Evolutionary conservation across 768 basidiomycete genomes (phyloP).

Genomic region (Pleurotus tuber-regium): DNA sequence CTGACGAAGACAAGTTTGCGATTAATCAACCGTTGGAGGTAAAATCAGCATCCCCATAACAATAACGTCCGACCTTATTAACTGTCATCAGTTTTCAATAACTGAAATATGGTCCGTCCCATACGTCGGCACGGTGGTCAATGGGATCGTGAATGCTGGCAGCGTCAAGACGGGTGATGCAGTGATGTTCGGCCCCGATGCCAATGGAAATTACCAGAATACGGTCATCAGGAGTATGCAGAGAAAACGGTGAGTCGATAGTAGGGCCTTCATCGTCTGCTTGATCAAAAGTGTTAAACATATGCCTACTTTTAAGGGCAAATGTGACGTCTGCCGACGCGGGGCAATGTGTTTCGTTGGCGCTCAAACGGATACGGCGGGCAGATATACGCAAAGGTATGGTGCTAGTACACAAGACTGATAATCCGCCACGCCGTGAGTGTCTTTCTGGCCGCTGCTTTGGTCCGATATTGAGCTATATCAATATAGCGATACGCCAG

Average conservation of each 20-base stretch:
- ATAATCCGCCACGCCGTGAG: constrained; percentile 72
- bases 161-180: constrained; percentile 75
- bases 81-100: constrained; percentile 75
- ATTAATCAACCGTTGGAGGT: constrained; percentile 81
- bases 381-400: constrained; percentile 89
- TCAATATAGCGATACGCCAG: constrained; percentile 58
- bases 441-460: no score
- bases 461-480: no score
- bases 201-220: constrained; percentile 82
- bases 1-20: constrained; percentile 77
- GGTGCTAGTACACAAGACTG: constrained; percentile 84
- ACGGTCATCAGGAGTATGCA: constrained; percentile 90
- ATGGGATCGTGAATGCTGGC: constrained; percentile 81
- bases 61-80: no score
- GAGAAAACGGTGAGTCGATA: constrained; percentile 67
- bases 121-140: constrained; percentile 81
- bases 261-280: background rate
- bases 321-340: constrained; percentile 85
- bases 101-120: constrained; percentile 89
- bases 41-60: constrained; percentile 1
- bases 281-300: background rate
- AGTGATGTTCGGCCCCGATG: constrained; percentile 87
- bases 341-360: constrained; percentile 92
- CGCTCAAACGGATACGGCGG: constrained; percentile 84
- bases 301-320: constrained; percentile 44